These are phyloP conservation scores for Madurella mycetomatis DNA, from an alignment of 2,329 filamentous ascomycete species.

Conservation along the genomic window DNA sequence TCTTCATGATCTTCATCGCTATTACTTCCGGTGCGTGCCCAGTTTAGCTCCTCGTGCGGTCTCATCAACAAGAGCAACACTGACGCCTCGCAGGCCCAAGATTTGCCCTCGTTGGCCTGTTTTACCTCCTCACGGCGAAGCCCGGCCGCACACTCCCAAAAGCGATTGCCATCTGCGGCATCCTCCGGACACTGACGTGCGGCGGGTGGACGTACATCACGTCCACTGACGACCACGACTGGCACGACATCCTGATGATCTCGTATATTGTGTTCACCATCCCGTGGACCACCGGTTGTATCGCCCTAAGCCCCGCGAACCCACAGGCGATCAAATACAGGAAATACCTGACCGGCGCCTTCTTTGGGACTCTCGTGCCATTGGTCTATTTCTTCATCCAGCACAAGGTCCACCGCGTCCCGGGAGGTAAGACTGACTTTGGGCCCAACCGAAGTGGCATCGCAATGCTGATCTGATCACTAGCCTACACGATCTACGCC, in stretches of 20 bases:
- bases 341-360: conserved; percentile 75
- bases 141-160: conserved; percentile 73
- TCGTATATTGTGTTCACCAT: conserved; percentile 91
- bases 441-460: conserved; percentile 27
- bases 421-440: conserved; percentile 65
- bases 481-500: conserved; percentile 94
- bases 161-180: conserved; percentile 71
- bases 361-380: conserved; percentile 87
- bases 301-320: conserved; percentile 83
- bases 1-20: conserved; percentile 97
- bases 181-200: conserved; percentile 88
- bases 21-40: conserved; percentile 71
- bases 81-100: conserved; percentile 61
- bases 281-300: conserved; percentile 90
- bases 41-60: background rate
- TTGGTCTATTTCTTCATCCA: conserved; percentile 97
- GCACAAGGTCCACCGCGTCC: conserved; percentile 91
- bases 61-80: conserved; percentile 1
- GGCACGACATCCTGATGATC: conserved; percentile 99
- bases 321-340: conserved; percentile 78
- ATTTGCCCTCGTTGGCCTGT: conserved; percentile 84
- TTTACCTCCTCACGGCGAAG: conserved; percentile 81
- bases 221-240: conserved; percentile 95
- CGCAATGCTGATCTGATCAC: conserved; percentile 2
- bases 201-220: conserved; percentile 99